phyloP scores from a whole-genome alignment of 2,329 filamentous ascomycete species.

The Calonectria henricotiae region DNA sequence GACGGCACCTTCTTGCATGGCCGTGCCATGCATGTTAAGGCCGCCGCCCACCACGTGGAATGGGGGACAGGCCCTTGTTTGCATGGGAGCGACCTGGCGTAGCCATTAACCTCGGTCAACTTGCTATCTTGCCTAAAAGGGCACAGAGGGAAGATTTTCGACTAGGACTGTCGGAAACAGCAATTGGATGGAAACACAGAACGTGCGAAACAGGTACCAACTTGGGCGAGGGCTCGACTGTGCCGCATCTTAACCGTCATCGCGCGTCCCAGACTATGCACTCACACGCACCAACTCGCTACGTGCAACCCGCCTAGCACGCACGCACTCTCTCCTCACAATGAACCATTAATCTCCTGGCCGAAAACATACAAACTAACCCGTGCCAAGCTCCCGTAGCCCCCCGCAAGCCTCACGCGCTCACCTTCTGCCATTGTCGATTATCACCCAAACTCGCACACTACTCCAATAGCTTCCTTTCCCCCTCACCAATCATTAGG shows the following conservation, averaged over 20 bases:
- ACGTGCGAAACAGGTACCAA: conserved; percentile 34
- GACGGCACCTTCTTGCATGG: neutral
- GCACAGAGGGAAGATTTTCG: neutral
- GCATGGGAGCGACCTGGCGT: conserved; percentile 33
- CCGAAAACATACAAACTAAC: neutral
- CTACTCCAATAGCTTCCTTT: neutral
- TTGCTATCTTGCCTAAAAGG: conserved; percentile 11
- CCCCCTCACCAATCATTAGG: conserved; percentile 22
- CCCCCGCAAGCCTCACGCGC: conserved; percentile 28
- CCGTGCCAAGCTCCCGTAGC: conserved; percentile 4
- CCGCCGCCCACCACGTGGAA: conserved; percentile 28
- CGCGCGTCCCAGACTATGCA: conserved; percentile 11
- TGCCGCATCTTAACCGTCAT: conserved; percentile 8
- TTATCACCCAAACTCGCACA: conserved; percentile 24
- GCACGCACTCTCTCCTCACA: neutral
- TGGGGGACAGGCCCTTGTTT: conserved; percentile 7
- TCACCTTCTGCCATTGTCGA: conserved; percentile 29
- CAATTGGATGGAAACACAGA: conserved; percentile 31
- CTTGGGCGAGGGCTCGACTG: conserved; percentile 29
- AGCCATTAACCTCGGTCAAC: conserved; percentile 14
- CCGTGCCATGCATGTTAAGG: conserved; percentile 24
- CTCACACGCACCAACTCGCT: conserved; percentile 27
- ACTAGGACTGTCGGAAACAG: conserved; percentile 35
- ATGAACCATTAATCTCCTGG: neutral
- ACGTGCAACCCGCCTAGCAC: neutral